Evolutionary conservation across 1,284 basidiomycete species (phyloP), one percentile per base, ranked within the genome.

Genomic region (Microbotryum scabiosae): DNA sequence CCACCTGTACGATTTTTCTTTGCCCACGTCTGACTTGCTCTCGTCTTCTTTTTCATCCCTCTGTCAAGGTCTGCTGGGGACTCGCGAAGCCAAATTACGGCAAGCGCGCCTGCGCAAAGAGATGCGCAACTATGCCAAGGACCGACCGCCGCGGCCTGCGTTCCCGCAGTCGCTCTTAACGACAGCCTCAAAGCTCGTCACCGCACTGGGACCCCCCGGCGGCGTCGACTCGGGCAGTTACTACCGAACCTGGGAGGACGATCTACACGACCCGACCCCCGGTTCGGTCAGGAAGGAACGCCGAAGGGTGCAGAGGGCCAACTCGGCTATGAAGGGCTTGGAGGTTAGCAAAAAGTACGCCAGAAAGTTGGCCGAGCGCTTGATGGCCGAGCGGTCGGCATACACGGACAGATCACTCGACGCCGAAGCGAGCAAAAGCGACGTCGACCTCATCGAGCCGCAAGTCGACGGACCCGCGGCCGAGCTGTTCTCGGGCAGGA

Each of bases 131-230:
- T 43, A 43, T 32, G 54, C 61, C 0, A 51, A 51, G 5, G 66
- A 64, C 2, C 63, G 66, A 4, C 53, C 61, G 18, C 66, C 66
- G 7, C 63, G 63, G 1, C 61, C 55, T 4, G 57, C 59, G 9
- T 67, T 67, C 36, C 66, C 66, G 2, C 51, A 51, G 3, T 55
- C 52, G 1, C 54, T 67, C 36, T 8, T 65, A 43, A 43, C 36
- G 1, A 55, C 48, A 1, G 51, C 56, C 0, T 21, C 45, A 8
- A 68, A 68, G 32, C 32, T 68, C 14, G 26, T 62, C 8, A 25
- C 20, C 0, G 44, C 63, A 2, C 62, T 68, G 8, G 66, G 66
- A 12, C 66, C 66, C 7, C 66, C 66, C 1, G 64, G 57, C 5
- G 66, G 66, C 0, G 47, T 56, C 50, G 61, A 46, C 41, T 10